These are phyloP conservation scores for Fragaria ananassa DNA, from an alignment of 306 rosid species.

Conservation along the genomic window DNA sequence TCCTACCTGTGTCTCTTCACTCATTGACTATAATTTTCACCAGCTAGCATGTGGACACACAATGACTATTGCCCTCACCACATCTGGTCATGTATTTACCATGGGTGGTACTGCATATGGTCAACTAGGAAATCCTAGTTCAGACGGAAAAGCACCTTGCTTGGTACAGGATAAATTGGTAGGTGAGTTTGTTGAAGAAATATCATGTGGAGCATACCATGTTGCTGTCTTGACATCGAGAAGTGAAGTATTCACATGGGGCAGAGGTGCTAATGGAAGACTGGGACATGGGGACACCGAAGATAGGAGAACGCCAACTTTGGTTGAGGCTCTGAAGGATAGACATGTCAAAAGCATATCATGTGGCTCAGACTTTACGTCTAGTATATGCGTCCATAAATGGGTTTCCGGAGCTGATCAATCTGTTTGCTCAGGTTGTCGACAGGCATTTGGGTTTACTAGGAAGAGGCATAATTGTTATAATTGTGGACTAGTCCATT, in stretches of 20 bases:
- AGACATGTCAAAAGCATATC: slow-evolving; percentile 73
- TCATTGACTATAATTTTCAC: slow-evolving; percentile 72
- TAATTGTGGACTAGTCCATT: slow-evolving; percentile 85
- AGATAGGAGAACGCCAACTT: slow-evolving; percentile 62
- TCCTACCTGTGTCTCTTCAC: slow-evolving; percentile 85
- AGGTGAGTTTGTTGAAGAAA: slow-evolving; percentile 87
- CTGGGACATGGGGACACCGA: slow-evolving; percentile 83
- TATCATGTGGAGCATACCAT: slow-evolving; percentile 83
- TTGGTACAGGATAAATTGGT: slow-evolving; percentile 74
- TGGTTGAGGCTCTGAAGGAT: slow-evolving; percentile 87
- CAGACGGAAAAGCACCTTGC: slow-evolving; percentile 75
- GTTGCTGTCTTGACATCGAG: slow-evolving; percentile 81
- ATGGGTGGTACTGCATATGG: slow-evolving; percentile 73
- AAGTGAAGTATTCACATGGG: slow-evolving; percentile 97
- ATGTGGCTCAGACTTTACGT: slow-evolving; percentile 79
- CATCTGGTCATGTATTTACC: slow-evolving; percentile 90
- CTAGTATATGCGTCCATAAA: slow-evolving; percentile 86
- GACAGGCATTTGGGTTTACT: slow-evolving; percentile 93
- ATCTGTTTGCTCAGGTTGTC: slow-evolving; percentile 83
- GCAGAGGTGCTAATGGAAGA: slow-evolving; percentile 91
- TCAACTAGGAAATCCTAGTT: slow-evolving; percentile 80
- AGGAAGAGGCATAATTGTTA: slow-evolving; percentile 92
- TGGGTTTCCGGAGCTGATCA: slow-evolving; percentile 97
- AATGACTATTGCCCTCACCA: slow-evolving; percentile 79
- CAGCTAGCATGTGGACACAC: slow-evolving; percentile 86